These are phyloP conservation scores for Diophrys appendiculata DNA, from an alignment of 73 alveolate species.

Conservation along the genomic window DNA sequence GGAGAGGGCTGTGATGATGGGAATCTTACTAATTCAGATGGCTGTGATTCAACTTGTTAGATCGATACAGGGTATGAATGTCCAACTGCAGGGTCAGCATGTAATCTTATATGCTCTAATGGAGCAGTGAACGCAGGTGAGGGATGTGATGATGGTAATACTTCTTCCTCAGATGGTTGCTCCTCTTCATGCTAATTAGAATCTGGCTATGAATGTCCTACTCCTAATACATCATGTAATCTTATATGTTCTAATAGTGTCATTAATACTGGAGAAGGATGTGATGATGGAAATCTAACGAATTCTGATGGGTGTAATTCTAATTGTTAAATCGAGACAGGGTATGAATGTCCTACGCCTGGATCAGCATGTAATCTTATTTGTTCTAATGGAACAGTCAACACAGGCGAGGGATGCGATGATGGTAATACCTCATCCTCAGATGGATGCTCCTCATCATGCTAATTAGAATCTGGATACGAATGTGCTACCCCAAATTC, in stretches of 20 bases:
- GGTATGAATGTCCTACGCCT: constrained; percentile 9
- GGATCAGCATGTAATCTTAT: not conserved
- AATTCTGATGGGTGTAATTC: constrained; percentile 41
- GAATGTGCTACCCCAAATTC: no score
- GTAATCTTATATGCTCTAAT: constrained; percentile 30
- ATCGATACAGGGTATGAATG: constrained; percentile 60
- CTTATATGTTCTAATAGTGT: no score
- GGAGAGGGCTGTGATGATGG: constrained; percentile 41
- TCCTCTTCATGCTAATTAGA: constrained; percentile 27
- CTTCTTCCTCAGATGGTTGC: constrained; percentile 30
- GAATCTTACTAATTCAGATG: constrained; percentile 22
- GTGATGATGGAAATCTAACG: constrained; percentile 54
- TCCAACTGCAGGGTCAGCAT: constrained; percentile 18
- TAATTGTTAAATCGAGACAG: not conserved
- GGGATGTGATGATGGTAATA: constrained; percentile 48
- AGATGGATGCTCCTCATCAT: not conserved
- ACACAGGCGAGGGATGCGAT: constrained; percentile 7
- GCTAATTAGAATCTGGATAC: not conserved
- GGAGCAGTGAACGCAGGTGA: no score
- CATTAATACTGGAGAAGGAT: constrained; percentile 10
- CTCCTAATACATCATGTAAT: constrained; percentile 21
- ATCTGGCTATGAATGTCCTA: constrained; percentile 51
- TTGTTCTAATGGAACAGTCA: not conserved
- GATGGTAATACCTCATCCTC: not conserved
- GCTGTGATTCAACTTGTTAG: constrained; percentile 25